Evolutionary conservation across 2,329 filamentous ascomycete species (phyloP).

Genomic region (Nothopassalora personata): DNA sequence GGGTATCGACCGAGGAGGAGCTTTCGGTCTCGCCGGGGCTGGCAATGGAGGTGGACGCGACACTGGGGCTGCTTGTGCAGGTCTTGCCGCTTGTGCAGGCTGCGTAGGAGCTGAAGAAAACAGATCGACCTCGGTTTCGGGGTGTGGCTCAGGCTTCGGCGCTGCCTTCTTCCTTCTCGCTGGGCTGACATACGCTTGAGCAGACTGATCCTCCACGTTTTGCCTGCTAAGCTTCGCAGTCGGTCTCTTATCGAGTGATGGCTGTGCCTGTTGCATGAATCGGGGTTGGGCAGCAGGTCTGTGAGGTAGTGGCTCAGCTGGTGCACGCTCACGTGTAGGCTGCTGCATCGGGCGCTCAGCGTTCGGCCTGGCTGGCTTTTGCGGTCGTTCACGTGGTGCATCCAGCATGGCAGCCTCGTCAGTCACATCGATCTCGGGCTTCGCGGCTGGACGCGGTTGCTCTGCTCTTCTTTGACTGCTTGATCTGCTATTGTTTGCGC

Average conservation of each 20-base stretch:
- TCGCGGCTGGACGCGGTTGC: slow-evolving; percentile 22
- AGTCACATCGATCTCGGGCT: slow-evolving; percentile 32
- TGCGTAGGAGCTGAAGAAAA: slow-evolving; percentile 28
- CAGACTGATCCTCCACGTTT: slow-evolving; percentile 70
- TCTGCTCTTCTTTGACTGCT: slow-evolving; percentile 24
- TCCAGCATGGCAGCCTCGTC: slow-evolving; percentile 73
- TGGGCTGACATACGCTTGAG: slow-evolving; percentile 82
- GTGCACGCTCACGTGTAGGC: slow-evolving; percentile 21
- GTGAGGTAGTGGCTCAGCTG: slow-evolving; percentile 32
- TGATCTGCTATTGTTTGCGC: slow-evolving; percentile 24
- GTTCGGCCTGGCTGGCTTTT: slow-evolving; percentile 32
- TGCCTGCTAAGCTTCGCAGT: slow-evolving; percentile 63
- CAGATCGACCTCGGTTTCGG: slow-evolving; percentile 32
- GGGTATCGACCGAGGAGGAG: slow-evolving; percentile 58
- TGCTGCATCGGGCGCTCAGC: slow-evolving; percentile 16
- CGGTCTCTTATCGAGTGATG: slow-evolving; percentile 38
- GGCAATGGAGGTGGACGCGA: slow-evolving; percentile 38
- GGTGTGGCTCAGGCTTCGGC: slow-evolving; percentile 32
- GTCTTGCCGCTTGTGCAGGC: slow-evolving; percentile 10
- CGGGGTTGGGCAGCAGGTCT: slow-evolving; percentile 38
- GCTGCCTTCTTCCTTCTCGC: slow-evolving; percentile 69
- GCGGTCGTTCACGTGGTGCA: slow-evolving; percentile 51
- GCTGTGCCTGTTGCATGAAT: slow-evolving; percentile 34
- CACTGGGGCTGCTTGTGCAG: slow-evolving; percentile 12
- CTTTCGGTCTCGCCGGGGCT: slow-evolving; percentile 41